Evolutionary conservation across 164 flowering plant genomes (phyloP).

Genomic region (Houttuynia cordata): DNA sequence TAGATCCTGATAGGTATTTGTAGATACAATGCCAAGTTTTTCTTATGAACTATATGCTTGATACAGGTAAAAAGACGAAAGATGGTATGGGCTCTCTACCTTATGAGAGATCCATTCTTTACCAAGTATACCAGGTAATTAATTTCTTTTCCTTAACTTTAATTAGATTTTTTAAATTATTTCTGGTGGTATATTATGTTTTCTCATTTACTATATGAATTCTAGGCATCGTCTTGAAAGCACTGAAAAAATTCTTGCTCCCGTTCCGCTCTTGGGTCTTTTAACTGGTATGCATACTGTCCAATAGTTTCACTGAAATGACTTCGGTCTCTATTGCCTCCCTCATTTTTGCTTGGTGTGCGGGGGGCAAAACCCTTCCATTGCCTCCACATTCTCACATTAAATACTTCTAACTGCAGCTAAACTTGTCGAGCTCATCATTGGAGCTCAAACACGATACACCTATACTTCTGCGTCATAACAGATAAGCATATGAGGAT

Average conservation of each 20-base stretch:
- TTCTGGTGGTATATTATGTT: constrained; percentile 1
- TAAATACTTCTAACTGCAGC: constrained; percentile 32
- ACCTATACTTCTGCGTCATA: constrained; percentile 95
- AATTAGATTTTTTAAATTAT: too few species aligned
- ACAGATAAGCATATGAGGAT: constrained; percentile 7
- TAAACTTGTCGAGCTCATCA: constrained; percentile 73
- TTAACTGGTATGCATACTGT: constrained; percentile 46
- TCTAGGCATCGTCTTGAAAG: constrained; percentile 66
- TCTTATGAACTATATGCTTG: constrained; percentile 4
- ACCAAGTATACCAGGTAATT: constrained; percentile 66
- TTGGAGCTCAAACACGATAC: constrained; percentile 86
- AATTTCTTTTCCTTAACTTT: background rate
- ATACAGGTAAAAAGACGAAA: constrained; percentile 71
- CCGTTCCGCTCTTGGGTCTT: constrained; percentile 72
- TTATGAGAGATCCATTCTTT: constrained; percentile 98
- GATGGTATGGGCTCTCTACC: constrained; percentile 79
- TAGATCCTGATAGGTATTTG: too few species aligned
- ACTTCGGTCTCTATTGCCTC: too few species aligned
- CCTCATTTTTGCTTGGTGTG: too few species aligned
- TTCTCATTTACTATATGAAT: constrained; percentile 2
- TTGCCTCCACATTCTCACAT: background rate
- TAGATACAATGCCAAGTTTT: too few species aligned
- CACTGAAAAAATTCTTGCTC: constrained; percentile 50
- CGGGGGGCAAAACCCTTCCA: too few species aligned
- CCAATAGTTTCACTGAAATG: background rate